Evolutionary conservation across 306 rosid species (phyloP).

Genomic region (Inga laurina): DNA sequence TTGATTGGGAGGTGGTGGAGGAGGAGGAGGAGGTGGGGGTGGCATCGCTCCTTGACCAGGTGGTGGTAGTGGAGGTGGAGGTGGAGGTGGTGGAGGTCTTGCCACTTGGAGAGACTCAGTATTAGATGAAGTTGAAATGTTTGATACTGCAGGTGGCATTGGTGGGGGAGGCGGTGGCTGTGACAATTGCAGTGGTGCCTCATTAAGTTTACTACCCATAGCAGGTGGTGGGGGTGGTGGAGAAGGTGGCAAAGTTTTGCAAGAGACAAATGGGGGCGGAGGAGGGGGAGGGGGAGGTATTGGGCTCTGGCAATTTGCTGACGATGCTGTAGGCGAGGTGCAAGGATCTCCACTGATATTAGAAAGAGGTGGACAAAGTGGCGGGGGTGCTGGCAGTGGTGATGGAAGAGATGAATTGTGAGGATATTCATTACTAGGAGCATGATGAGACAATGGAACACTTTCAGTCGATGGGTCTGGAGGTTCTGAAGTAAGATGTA

Average conservation of each 20-base stretch:
- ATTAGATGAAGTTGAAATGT: not conserved
- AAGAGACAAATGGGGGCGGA: not conserved
- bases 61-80: conserved; percentile 33
- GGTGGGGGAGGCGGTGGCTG: not conserved
- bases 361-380: not conserved
- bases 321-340: not conserved
- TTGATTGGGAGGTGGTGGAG: not conserved
- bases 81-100: conserved; percentile 1
- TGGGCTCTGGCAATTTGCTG: not conserved
- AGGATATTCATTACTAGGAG: conserved; percentile 38
- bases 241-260: not conserved
- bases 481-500: conserved; percentile 40
- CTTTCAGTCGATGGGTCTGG: conserved; percentile 40
- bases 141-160: not conserved
- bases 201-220: not conserved
- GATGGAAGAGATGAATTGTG: conserved; percentile 46
- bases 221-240: not conserved
- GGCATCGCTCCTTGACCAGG: conserved; percentile 39
- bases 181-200: not conserved
- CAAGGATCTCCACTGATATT: not conserved
- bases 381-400: not conserved
- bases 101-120: not conserved
- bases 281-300: not conserved
- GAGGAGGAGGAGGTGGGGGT: conserved; percentile 30
- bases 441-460: conserved; percentile 36